Percentiles rank a stretch among this genome's conserved stretches.
Conservation (phyloP, 495 filamentous ascomycete genomes). For the Evernia prunastri region DNA sequence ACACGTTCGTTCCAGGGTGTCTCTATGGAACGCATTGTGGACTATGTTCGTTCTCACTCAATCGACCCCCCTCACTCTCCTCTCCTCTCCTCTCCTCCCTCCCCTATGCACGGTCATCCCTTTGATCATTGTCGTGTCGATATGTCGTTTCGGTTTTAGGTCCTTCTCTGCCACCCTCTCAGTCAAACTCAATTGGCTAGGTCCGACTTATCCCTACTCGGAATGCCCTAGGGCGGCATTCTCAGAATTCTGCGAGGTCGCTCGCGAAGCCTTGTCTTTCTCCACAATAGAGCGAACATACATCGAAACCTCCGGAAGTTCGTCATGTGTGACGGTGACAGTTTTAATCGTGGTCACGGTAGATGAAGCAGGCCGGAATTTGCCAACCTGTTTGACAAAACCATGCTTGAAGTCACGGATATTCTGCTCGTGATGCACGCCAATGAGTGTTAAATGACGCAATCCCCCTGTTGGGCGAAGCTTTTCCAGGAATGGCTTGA, state of each 20-base stretch:
- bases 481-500: neutral
- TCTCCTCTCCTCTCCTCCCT: too few relatives aligned
- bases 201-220: too few relatives aligned
- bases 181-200: neutral
- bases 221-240: too few relatives aligned
- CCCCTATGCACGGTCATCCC: too few relatives aligned
- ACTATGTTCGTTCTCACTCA: neutral
- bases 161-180: neutral
- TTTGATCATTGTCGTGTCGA: neutral
- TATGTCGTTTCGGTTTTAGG: neutral
- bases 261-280: neutral
- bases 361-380: neutral
- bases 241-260: neutral
- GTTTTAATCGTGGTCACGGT: neutral
- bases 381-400: neutral
- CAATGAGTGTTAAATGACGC: neutral
- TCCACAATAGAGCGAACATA: neutral
- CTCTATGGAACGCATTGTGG: neutral
- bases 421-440: neutral
- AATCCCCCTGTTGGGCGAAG: slow-evolving; percentile 5
- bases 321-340: neutral
- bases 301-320: neutral
- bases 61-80: neutral
- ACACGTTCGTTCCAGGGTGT: neutral
- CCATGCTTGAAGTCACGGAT: neutral